Evolutionary conservation across 2,329 filamentous ascomycete species (phyloP), one percentile per base, ranked within the genome.

Genomic region (Cyphellophora attinorum): DNA sequence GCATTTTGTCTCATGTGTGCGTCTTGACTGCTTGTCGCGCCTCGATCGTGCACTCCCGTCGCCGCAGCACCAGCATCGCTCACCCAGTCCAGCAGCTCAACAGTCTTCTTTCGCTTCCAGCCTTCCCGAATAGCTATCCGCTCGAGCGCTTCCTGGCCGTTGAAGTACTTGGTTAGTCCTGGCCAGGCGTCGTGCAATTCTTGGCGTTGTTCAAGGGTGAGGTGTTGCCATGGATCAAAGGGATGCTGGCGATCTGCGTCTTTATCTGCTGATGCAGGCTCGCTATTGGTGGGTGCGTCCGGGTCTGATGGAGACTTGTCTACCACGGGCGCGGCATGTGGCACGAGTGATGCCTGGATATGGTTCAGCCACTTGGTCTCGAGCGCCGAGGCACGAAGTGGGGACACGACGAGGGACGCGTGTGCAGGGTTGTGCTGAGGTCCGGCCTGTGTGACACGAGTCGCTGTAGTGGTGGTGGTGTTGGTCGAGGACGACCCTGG

Each of bases 61-160:
- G n/a, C n/a, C n/a, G n/a, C n/a, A n/a, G n/a, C n/a, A n/a, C n/a
- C n/a, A n/a, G n/a, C n/a, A 25, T 8, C 21, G 15, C 82, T 86
- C 11, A 85, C 70, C 47, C 83, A 79, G 27, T 54, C 61, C 19
- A 76, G 57, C 38, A 74, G 48, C 43, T 62, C 58, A 59, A 64
- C 65, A 3, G 76, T 68, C 27, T 63, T 55, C 60, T 89, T 93
- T 37, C 85, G 70, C 64, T 91, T 93, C 62, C 93, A 72, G 5
- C 83, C 82, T 60, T 95, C 85, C 37, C 81, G 72, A n/a, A 91
- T 64, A 1, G 82, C 76, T 45, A 98, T 81, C 48, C 88, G 79
- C 61, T 98, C 91, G 40, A 96, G 67, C 2, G 88, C 78, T 52
- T 81, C 79, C 37, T 71, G 73, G 1, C 91, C 91, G 55, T 96